These are phyloP conservation scores for Aspergillus aculeatinus DNA, from an alignment of 2,329 filamentous ascomycete species.

Conservation along the genomic window DNA sequence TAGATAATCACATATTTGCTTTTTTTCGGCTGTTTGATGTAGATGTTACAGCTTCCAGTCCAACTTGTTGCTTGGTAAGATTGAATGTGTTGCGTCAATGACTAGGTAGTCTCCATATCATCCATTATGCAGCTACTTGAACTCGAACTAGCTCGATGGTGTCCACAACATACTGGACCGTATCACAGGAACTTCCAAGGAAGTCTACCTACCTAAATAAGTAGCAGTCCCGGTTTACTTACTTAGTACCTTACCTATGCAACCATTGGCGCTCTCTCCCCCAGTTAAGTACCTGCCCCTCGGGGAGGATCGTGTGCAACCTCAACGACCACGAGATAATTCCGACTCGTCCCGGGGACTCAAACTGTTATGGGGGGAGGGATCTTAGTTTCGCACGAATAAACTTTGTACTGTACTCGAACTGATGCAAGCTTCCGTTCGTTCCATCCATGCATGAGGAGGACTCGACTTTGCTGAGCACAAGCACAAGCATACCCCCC, in stretches of 20 bases:
- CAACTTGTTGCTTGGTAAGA: neutral
- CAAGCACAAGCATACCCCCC: no score
- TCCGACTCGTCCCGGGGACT: neutral
- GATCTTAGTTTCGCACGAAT: no score
- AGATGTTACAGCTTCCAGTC: no score
- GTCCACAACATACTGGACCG: neutral
- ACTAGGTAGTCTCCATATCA: neutral
- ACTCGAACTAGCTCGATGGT: neutral
- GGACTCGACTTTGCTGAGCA: no score
- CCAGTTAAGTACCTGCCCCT: no score
- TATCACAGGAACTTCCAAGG: neutral
- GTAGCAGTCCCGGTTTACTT: neutral
- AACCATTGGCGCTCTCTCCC: no score
- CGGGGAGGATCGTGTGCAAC: no score
- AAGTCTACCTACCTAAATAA: neutral
- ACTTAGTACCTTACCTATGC: no score
- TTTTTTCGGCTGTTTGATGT: neutral
- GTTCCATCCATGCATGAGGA: no score
- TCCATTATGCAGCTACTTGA: neutral
- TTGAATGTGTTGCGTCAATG: neutral
- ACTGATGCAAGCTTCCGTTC: no score
- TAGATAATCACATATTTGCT: slow-evolving; percentile 16
- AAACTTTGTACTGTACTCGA: no score
- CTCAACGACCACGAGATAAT: neutral
- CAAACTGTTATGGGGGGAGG: no score